Conservation (phyloP, 805 yeast genomes). For the Maudiozyma serrabonitensis region DNA sequence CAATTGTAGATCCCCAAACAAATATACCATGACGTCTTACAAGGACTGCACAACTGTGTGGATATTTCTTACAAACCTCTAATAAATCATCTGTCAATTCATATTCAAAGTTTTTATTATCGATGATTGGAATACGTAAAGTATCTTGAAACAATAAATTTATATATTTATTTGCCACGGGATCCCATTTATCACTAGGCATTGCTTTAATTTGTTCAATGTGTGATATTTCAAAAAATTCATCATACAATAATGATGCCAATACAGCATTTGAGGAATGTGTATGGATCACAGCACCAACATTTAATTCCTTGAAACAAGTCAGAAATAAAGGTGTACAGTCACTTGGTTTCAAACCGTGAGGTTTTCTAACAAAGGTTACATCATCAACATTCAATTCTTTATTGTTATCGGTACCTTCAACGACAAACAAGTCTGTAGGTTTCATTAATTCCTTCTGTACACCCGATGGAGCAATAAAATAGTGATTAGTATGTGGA, state of each 20-base stretch:
- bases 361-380: conserved; percentile 51
- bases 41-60: conserved; percentile 73
- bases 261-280: conserved; percentile 86
- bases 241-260: conserved; percentile 58
- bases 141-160: conserved; percentile 65
- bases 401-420: conserved; percentile 18
- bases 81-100: conserved; percentile 61
- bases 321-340: conserved; percentile 85
- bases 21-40: conserved; percentile 91
- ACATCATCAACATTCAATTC: conserved; percentile 27
- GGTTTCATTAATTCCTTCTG: conserved; percentile 86
- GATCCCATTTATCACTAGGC: conserved; percentile 52
- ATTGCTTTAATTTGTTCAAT: conserved; percentile 91
- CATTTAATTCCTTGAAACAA: conserved; percentile 54
- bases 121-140: conserved; percentile 79
- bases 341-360: conserved; percentile 73
- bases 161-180: conserved; percentile 36
- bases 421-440: conserved; percentile 70
- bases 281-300: conserved; percentile 92
- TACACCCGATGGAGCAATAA: conserved; percentile 90
- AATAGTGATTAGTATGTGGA: conserved; percentile 42
- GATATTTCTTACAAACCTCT: conserved; percentile 57
- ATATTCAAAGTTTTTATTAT: conserved; percentile 82
- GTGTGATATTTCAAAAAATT: conserved; percentile 65
- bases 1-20: conserved; percentile 90